Conservation (phyloP, 345 rosid species). For the Euphorbia tirucalli region DNA sequence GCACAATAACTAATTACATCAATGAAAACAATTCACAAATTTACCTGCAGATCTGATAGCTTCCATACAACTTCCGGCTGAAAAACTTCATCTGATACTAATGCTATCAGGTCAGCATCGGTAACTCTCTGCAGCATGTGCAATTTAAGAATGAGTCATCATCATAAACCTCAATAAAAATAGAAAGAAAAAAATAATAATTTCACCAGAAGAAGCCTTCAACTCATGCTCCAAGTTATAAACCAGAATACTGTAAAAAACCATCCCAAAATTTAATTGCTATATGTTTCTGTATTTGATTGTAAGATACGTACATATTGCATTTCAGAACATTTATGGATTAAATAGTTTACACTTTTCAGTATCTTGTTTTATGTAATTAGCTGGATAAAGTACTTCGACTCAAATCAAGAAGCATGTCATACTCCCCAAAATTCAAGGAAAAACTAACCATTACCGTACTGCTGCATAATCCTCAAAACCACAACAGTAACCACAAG, state of each 20-base stretch:
- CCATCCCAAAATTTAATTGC: not conserved
- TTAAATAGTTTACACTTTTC: too few species aligned
- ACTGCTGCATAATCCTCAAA: not conserved
- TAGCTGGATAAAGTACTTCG: not conserved
- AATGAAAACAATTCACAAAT: constrained; percentile 7
- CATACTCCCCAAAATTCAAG: not conserved
- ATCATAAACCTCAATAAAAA: constrained; percentile 11
- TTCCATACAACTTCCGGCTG: constrained; percentile 87
- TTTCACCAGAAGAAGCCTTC: not conserved
- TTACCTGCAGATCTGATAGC: constrained; percentile 81
- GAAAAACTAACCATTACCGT: not conserved
- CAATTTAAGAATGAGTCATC: constrained; percentile 22
- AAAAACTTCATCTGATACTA: constrained; percentile 96
- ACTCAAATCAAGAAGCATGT: not conserved
- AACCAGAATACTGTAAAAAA: not conserved
- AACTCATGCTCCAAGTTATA: not conserved
- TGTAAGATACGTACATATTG: not conserved
- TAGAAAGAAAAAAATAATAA: not conserved
- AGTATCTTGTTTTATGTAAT: not conserved
- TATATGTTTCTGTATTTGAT: not conserved
- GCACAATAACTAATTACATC: not conserved
- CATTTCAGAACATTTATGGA: not conserved
- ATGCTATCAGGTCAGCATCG: constrained; percentile 82
- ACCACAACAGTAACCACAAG: too few species aligned
- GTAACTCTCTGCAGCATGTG: constrained; percentile 62